phyloP scores from a whole-genome alignment of 2,329 filamentous ascomycete genomes.

The Gyromitra esculenta region DNA sequence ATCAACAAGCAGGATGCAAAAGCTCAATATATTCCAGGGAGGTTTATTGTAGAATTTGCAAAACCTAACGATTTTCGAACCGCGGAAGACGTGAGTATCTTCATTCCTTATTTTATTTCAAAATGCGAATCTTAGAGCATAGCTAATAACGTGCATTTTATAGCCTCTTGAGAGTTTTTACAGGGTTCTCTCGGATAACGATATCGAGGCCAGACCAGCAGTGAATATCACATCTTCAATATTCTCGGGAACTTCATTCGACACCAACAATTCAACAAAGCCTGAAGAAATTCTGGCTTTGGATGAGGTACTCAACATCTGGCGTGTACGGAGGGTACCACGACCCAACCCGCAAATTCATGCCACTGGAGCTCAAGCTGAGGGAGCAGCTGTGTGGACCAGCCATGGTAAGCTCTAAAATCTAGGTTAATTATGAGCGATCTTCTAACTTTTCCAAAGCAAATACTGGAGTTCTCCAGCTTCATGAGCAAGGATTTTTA shows the following conservation, averaged over 20 bases:
- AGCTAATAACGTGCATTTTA: background rate
- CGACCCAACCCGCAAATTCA: slow-evolving; percentile 40
- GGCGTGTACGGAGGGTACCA: slow-evolving; percentile 44
- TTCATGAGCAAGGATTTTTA: slow-evolving; percentile 52
- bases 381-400: slow-evolving; percentile 32
- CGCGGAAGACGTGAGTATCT: slow-evolving; percentile 30
- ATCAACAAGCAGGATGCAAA: slow-evolving; percentile 2
- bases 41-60: slow-evolving; percentile 51
- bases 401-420: slow-evolving; percentile 38
- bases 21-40: slow-evolving; percentile 40
- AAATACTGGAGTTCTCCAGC: slow-evolving; percentile 51
- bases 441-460: slow-evolving; percentile 37
- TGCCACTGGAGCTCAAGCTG: slow-evolving; percentile 19
- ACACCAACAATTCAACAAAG: slow-evolving; percentile 26
- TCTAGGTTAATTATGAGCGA: background rate
- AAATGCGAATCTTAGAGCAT: background rate
- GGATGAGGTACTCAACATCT: slow-evolving; percentile 43
- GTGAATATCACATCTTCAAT: slow-evolving; percentile 51
- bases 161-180: slow-evolving; percentile 45
- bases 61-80: slow-evolving; percentile 29
- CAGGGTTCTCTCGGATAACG: slow-evolving; percentile 37
- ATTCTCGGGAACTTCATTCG: slow-evolving; percentile 52
- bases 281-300: slow-evolving; percentile 46
- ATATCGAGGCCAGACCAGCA: slow-evolving; percentile 43
- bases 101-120: background rate